Conservation (phyloP, 1,139 yeast genomes). For the Arxiozyma telluris region DNA sequence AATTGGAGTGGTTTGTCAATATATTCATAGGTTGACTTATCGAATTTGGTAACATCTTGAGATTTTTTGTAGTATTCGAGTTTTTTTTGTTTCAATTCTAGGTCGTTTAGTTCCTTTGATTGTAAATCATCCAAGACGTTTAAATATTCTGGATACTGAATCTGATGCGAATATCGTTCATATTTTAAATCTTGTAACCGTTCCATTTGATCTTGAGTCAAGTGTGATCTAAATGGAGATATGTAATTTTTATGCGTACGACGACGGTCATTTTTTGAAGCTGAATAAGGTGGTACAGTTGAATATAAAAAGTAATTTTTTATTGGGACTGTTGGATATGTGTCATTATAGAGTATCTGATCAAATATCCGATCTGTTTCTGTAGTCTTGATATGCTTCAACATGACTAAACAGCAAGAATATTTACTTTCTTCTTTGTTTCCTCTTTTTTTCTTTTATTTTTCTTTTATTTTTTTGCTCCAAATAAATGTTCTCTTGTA, state of each 20-base stretch:
- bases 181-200: background rate
- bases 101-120: background rate
- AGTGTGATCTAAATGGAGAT: constrained; percentile 4
- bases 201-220: background rate
- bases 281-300: background rate
- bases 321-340: background rate
- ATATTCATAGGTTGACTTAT: background rate
- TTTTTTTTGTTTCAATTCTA: constrained; percentile 7
- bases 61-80: constrained; percentile 9
- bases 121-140: constrained; percentile 7
- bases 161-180: constrained; percentile 7
- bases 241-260: background rate
- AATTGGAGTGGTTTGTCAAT: constrained; percentile 4
- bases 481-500: no score
- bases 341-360: background rate
- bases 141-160: constrained; percentile 8
- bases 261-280: background rate
- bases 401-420: background rate
- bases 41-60: constrained; percentile 5
- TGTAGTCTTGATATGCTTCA: background rate
- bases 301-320: background rate
- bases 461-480: background rate
- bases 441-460: background rate
- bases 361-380: constrained; percentile 4
- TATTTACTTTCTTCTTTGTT: background rate